A percentile compares a stretch with the other conserved stretches of the same genome.
These are phyloP conservation scores for Phalaenopsis equestris DNA, from an alignment of 106 monocot genomes.

Conservation along the genomic window DNA sequence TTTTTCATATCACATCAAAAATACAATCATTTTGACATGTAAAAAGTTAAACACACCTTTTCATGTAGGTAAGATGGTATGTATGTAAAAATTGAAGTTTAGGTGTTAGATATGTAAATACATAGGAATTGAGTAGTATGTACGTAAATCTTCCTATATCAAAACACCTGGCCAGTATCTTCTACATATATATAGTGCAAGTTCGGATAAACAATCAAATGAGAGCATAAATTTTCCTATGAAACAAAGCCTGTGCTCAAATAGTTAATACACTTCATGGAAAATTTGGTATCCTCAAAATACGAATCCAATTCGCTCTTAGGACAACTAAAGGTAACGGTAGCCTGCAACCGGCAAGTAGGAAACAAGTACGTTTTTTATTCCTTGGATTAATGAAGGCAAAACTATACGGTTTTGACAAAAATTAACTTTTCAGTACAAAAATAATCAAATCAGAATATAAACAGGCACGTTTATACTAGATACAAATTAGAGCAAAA, in stretches of 20 bases:
- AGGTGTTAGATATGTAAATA: no score
- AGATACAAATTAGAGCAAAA: neutral
- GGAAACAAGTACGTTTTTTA: neutral
- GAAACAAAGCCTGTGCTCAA: neutral
- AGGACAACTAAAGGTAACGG: neutral
- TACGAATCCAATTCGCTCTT: neutral
- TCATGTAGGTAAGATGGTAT: no score
- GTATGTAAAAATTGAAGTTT: no score
- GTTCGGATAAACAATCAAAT: neutral
- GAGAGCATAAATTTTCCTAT: neutral
- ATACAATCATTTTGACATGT: no score
- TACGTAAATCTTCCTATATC: neutral
- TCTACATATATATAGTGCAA: neutral
- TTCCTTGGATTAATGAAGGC: neutral
- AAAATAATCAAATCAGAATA: neutral
- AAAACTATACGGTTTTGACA: neutral
- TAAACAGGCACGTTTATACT: neutral
- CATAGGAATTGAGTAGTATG: no score
- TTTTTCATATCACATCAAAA: no score
- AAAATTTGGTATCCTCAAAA: neutral
- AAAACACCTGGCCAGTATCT: neutral
- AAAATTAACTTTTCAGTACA: neutral
- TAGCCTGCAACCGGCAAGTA: neutral
- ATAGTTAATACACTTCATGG: neutral
- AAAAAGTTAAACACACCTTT: no score